Evolutionary conservation across 75 land plant genomes (phyloP).

Genomic region (Sequoia sempervirens): DNA sequence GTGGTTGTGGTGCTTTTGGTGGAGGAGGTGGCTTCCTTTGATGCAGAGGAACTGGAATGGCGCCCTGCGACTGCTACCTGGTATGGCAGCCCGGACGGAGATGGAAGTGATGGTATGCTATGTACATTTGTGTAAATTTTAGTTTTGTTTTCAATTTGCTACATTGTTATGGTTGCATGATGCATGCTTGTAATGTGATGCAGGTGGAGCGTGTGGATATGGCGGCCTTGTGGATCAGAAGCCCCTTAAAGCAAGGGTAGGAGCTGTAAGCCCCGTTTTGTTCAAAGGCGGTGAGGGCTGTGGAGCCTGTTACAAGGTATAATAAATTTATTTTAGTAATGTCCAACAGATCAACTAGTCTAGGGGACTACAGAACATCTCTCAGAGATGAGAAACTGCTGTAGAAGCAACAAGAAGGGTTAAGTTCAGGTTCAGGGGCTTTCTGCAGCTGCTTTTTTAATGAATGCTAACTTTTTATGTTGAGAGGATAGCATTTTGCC

Average conservation of each 20-base stretch:
- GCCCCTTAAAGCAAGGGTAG: slow-evolving; percentile 59
- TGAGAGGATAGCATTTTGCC: too few relatives aligned
- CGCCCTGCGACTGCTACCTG: slow-evolving; percentile 76
- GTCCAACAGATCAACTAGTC: too few relatives aligned
- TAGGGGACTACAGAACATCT: background rate
- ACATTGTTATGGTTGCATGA: too few relatives aligned
- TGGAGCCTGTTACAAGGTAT: slow-evolving; percentile 67
- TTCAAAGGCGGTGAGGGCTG: slow-evolving; percentile 76
- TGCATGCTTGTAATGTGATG: background rate
- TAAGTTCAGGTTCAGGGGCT: too few relatives aligned
- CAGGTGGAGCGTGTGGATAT: slow-evolving; percentile 92
- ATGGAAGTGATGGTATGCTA: slow-evolving; percentile 66
- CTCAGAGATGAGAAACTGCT: background rate
- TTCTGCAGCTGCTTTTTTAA: too few relatives aligned
- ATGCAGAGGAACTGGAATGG: slow-evolving; percentile 37
- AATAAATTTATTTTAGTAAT: too few relatives aligned
- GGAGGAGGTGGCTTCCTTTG: background rate
- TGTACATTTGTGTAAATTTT: too few relatives aligned
- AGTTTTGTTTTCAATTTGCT: background rate
- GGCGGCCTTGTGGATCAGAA: slow-evolving; percentile 62
- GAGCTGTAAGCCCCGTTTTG: slow-evolving; percentile 73
- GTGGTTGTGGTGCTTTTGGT: background rate
- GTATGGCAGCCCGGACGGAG: slow-evolving; percentile 86
- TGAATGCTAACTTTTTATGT: too few relatives aligned
- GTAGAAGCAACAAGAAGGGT: too few relatives aligned